phyloP scores from a whole-genome alignment of 805 yeast species.

The Ascoidea rubescens region DNA sequence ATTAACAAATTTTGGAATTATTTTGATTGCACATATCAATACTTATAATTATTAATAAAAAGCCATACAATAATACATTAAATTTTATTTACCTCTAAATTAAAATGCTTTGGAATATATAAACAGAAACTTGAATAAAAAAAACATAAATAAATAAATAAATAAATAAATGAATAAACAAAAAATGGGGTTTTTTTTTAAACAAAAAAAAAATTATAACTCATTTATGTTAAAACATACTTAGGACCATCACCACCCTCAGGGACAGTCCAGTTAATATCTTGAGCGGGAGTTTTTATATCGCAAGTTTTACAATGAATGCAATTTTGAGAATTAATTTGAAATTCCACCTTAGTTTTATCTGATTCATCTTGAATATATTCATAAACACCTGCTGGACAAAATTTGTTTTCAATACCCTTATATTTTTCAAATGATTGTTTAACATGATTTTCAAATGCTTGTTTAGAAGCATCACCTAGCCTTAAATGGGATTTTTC shows the following conservation, averaged over 20 bases:
- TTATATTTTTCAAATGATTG: constrained; percentile 50
- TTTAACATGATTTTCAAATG: constrained; percentile 8
- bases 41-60: too few species aligned
- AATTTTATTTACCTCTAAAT: too few species aligned
- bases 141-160: too few species aligned
- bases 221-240: constrained; percentile 56
- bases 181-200: too few species aligned
- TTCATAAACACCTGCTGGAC: constrained; percentile 98
- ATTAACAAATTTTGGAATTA: too few species aligned
- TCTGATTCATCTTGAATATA: constrained; percentile 51
- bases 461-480: constrained; percentile 22
- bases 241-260: constrained; percentile 99
- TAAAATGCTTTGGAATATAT: too few species aligned
- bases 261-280: constrained; percentile 93
- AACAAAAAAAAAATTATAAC: too few species aligned
- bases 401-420: constrained; percentile 85
- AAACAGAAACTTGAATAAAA: too few species aligned
- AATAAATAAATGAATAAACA: too few species aligned
- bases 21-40: too few species aligned
- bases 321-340: constrained; percentile 93
- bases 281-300: constrained; percentile 90
- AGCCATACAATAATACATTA: too few species aligned
- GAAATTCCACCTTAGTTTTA: constrained; percentile 47
- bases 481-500: constrained; percentile 78
- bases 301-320: constrained; percentile 98